Conservation (phyloP, 306 rosid species). For the Dryas drummondii region DNA sequence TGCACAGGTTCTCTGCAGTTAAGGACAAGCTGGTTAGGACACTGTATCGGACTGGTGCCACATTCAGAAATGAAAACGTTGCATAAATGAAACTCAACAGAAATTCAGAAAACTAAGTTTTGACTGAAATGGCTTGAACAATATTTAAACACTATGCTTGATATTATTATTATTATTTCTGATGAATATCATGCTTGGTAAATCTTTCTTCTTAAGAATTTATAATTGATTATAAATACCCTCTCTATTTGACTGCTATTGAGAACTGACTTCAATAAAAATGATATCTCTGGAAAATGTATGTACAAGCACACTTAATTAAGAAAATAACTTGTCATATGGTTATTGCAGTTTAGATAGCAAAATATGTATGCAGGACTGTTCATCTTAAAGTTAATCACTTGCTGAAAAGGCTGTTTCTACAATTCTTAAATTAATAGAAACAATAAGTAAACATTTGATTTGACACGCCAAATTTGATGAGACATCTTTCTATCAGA, state of each 20-base stretch:
- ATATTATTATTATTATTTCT: too few relatives aligned
- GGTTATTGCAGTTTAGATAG: slow-evolving; percentile 3
- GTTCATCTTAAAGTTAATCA: background rate
- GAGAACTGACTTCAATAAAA: background rate
- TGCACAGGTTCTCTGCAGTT: slow-evolving; percentile 72
- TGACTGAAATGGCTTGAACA: background rate
- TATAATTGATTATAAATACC: background rate
- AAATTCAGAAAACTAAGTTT: background rate
- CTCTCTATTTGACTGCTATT: background rate
- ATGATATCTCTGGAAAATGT: background rate
- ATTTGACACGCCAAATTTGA: background rate
- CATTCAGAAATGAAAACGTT: background rate
- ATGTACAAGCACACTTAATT: background rate
- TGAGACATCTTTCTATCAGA: background rate
- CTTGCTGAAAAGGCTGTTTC: background rate
- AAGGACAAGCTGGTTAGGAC: slow-evolving; percentile 32
- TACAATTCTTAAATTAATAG: background rate
- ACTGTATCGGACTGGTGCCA: background rate
- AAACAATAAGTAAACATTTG: background rate
- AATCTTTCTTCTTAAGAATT: background rate
- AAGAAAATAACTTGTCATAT: background rate
- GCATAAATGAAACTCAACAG: too few relatives aligned
- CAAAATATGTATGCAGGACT: background rate
- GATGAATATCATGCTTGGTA: background rate
- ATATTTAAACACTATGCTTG: background rate